Evolutionary conservation across 768 basidiomycete species (phyloP).

Genomic region (Leucogyrophana mollusca): DNA sequence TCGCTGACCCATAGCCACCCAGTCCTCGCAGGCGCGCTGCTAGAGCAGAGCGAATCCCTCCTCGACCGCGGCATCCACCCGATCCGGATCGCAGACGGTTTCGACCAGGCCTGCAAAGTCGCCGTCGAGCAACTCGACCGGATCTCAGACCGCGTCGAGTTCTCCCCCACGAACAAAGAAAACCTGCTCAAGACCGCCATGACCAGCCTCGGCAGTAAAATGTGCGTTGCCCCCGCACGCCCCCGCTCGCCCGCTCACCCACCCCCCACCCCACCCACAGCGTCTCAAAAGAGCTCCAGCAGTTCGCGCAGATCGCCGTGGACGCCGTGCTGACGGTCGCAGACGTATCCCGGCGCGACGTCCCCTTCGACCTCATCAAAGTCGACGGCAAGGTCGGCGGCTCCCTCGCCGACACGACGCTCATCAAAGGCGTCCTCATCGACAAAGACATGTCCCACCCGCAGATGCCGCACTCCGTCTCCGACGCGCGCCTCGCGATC

Average conservation of each 20-base stretch:
- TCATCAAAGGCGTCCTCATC: conserved; percentile 96
- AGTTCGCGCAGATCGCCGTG: conserved; percentile 97
- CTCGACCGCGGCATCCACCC: conserved; percentile 99
- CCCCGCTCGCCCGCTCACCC: not conserved
- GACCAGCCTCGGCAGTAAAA: conserved; percentile 97
- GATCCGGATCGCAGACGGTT: conserved; percentile 98
- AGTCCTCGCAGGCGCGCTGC: conserved; percentile 97
- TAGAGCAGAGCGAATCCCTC: conserved; percentile 93
- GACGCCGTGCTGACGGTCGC: conserved; percentile 96
- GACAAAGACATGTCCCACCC: conserved; percentile 99
- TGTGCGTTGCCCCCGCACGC: conserved; percentile 51
- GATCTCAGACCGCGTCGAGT: conserved; percentile 88
- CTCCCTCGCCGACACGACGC: conserved; percentile 88
- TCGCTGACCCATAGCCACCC: conserved; percentile 1
- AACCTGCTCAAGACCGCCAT: conserved; percentile 93
- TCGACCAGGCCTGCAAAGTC: conserved; percentile 89
- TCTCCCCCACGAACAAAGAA: conserved; percentile 74
- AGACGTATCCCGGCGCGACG: conserved; percentile 91
- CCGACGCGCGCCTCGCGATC: conserved; percentile 91
- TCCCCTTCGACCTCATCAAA: conserved; percentile 97
- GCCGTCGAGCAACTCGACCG: conserved; percentile 89
- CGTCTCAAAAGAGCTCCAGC: conserved; percentile 93
- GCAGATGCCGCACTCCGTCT: conserved; percentile 90
- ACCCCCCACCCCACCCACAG: conserved; percentile 37
- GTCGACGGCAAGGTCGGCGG: conserved; percentile 99